Evolutionary conservation across 352 stramenopile species (phyloP), one percentile per base, ranked within the genome.

Genomic region (Phytophthora cajani): DNA sequence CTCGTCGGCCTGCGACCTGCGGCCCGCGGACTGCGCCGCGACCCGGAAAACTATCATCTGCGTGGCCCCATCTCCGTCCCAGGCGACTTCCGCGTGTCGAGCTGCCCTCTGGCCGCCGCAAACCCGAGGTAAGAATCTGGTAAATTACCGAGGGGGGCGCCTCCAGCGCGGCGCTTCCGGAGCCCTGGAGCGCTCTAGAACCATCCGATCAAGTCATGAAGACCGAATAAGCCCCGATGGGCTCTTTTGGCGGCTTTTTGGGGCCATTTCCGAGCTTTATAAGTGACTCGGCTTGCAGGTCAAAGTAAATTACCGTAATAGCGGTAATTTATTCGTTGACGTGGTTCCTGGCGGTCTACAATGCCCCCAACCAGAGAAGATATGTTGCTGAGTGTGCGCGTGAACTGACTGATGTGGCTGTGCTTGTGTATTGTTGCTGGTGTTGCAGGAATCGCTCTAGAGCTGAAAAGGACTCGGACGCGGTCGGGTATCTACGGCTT

Each of bases 51-150:
- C 40, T 81, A 81, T 81, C 56, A 66, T 80, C 42, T 72, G 19
- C 63, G 67, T 44, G 51, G 2, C 16, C 19, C 19, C 40, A 74
- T 65, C 57, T 69, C 40, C 61, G 49, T 67, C 40, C 42, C 68
- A 58, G 58, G 12, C 51, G 55, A 58, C 40, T 67, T 32, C 36
- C 55, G 30, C 46, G 19, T 55, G 66, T 52, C 50, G 46, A 55
- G 57, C 12, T 68, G 23, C 30, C 70, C 33, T 77, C 47, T 80
- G 63, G 69, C 23, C 64, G 49, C 56, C 63, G 58, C 65, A 70
- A 80, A 33, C 64, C 21, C 59, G 27, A 85, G 78, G 78, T 85
- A 82, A 77, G 72, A 69, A 75, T 59, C 10, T 30, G 38, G 75
- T 81, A 82, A 66, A 75, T 81, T 80, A 79, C 56, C 32, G 50